Evolutionary conservation across 23 red algal genomes (phyloP), one percentile per base, ranked within the genome.

Genomic region (Cyanidiococcus yangmingshanensis): DNA sequence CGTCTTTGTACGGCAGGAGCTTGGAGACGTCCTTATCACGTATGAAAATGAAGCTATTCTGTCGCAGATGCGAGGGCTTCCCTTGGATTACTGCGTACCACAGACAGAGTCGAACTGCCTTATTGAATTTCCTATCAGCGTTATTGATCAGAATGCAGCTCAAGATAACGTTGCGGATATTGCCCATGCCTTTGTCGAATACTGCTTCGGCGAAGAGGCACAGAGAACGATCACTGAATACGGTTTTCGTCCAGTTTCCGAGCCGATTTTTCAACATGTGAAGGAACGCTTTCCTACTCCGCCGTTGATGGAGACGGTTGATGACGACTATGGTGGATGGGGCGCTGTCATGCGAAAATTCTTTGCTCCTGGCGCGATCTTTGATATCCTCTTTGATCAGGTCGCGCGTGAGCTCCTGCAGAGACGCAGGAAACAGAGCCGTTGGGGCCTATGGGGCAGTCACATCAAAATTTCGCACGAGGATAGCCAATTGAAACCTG

Each of bases 41-140:
- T 78, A 78, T 41, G 76, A 78, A 41, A 78, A 78, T 54, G 76
- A 78, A 41, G 76, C 26, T 12, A 37, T 78, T 39, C 45, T 78
- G 30, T 36, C 76, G 39, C 58, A 32, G 50, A 78, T 78, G 76
- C 37, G 57, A n/a, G 76, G 76, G 37, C 50, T 58, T 36, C 58
- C 76, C 1, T 37, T 39, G 0, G 50, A 36, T 1, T 78, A 78
- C 37, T 40, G 57, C 58, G 16, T 78, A 58, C 76, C 76, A 1
- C 0, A 12, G 7, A 15, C 58, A 16, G 45, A 54, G 21, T 7
- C 45, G 12, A 78, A 78, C 37, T 78, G 76, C 26, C 35, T 78
- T 1, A 78, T 78, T 78, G 76, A 78, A 17, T 58, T 58, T 15
- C 76, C 76, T 0, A 78, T 78, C 30, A 58, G 50, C 33, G 37